Evolutionary conservation across 78 protist genomes (phyloP).

Genomic region (Ministeria vibrans): DNA sequence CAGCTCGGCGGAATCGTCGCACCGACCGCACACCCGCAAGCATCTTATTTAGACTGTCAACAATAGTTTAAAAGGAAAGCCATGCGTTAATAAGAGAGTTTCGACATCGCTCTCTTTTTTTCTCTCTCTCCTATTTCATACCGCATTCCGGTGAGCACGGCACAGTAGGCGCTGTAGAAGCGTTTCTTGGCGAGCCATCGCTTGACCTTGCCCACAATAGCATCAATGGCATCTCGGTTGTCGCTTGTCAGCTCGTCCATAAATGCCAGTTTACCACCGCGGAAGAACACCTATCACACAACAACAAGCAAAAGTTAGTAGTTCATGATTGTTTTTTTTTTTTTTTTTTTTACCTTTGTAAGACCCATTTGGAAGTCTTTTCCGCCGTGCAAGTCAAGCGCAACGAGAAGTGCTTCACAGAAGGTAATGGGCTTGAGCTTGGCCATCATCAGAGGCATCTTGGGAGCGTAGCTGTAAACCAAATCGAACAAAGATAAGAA

Average conservation of each 20-base stretch:
- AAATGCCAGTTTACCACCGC: not conserved
- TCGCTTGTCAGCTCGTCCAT: not conserved
- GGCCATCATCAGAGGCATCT: not conserved
- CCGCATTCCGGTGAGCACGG: no score
- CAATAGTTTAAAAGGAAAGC: no score
- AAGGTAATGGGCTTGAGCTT: not conserved
- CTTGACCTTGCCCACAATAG: not conserved
- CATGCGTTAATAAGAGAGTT: no score
- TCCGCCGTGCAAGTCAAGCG: slow-evolving; percentile 14
- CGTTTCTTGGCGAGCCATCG: slow-evolving; percentile 9
- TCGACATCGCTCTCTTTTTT: no score
- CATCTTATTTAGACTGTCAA: no score
- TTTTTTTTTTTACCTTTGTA: slow-evolving; percentile 6
- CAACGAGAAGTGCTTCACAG: slow-evolving; percentile 14
- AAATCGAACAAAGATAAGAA: not conserved
- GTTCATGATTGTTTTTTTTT: not conserved
- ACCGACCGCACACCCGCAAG: not conserved
- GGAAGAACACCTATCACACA: slow-evolving; percentile 13
- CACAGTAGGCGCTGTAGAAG: no score
- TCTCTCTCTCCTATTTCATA: no score
- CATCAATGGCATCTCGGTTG: not conserved
- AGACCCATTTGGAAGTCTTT: slow-evolving; percentile 14
- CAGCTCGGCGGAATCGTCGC: not conserved
- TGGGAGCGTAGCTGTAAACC: not conserved
- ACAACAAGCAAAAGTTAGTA: no score